These are phyloP conservation scores for Phialophora macrospora DNA, from an alignment of 2,329 filamentous ascomycete genomes.

Conservation along the genomic window DNA sequence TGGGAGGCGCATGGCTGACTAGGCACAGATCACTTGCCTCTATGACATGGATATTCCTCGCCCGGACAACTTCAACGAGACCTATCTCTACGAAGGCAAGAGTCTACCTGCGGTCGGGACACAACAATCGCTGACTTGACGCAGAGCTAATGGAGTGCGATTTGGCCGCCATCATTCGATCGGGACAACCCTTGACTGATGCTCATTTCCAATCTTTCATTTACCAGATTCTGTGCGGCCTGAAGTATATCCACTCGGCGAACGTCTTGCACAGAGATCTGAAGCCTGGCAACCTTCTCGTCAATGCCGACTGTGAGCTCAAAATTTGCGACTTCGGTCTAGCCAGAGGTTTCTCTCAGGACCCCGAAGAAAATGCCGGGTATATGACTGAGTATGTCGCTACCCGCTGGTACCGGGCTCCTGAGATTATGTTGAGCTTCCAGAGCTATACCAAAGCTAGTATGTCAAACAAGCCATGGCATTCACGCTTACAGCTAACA, in stretches of 20 bases:
- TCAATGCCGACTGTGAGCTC: slow-evolving; percentile 98
- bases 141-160: slow-evolving; percentile 99
- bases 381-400: slow-evolving; percentile 99
- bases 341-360: slow-evolving; percentile 93
- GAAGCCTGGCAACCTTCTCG: slow-evolving; percentile 94
- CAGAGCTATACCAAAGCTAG: slow-evolving; percentile 99
- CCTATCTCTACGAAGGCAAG: slow-evolving; percentile 95
- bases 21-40: slow-evolving; percentile 85
- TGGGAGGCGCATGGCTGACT: slow-evolving; percentile 45
- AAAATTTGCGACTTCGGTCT: slow-evolving; percentile 99
- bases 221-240: slow-evolving; percentile 97
- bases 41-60: slow-evolving; percentile 99
- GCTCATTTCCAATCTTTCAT: slow-evolving; percentile 99
- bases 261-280: slow-evolving; percentile 96
- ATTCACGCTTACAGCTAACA: slow-evolving; percentile 15
- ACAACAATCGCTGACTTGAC: slow-evolving; percentile 25
- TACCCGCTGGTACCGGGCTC: slow-evolving; percentile 97
- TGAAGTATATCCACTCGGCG: slow-evolving; percentile 99
- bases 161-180: slow-evolving; percentile 94
- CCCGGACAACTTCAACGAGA: slow-evolving; percentile 98
- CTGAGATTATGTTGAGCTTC: slow-evolving; percentile 99
- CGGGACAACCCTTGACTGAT: slow-evolving; percentile 94
- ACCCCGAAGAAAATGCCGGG: slow-evolving; percentile 96
- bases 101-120: background rate
- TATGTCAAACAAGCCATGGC: slow-evolving; percentile 60